These are phyloP conservation scores for Colletotrichum kahawae DNA, from an alignment of 2,329 filamentous ascomycete genomes.

Conservation along the genomic window DNA sequence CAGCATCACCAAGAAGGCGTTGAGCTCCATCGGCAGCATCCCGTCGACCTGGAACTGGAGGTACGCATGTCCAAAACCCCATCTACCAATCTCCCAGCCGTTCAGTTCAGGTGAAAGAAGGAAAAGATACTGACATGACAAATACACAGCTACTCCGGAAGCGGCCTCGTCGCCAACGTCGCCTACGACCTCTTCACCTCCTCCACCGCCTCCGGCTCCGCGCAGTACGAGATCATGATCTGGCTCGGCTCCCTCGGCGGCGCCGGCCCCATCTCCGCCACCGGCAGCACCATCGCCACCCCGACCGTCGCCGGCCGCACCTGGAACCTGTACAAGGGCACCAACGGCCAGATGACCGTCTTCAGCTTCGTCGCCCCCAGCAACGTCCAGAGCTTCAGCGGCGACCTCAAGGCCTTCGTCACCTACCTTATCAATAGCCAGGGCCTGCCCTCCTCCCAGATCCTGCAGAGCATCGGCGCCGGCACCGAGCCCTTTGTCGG, in stretches of 20 bases:
- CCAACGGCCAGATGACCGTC: conserved; percentile 64
- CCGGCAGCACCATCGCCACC: conserved; percentile 57
- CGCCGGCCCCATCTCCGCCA: conserved; percentile 58
- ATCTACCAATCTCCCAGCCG: no score
- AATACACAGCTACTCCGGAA: conserved; percentile 35
- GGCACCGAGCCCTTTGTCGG: conserved; percentile 64
- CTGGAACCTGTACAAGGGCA: conserved; percentile 67
- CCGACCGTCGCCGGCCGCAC: conserved; percentile 55
- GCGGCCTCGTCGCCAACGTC: conserved; percentile 55
- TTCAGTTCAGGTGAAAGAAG: no score
- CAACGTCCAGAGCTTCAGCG: conserved; percentile 56
- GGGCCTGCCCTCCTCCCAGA: conserved; percentile 44
- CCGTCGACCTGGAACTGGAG: conserved; percentile 36
- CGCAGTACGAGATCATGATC: conserved; percentile 69
- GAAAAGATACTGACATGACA: background rate
- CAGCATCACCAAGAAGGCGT: conserved; percentile 28
- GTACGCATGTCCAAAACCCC: conserved; percentile 17
- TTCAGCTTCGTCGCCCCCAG: conserved; percentile 56
- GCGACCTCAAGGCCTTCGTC: conserved; percentile 63
- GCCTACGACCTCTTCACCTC: conserved; percentile 67
- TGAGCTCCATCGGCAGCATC: conserved; percentile 37
- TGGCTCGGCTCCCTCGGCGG: conserved; percentile 65
- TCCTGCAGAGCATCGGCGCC: conserved; percentile 46
- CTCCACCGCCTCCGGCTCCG: conserved; percentile 42
- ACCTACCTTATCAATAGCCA: conserved; percentile 57